Conservation (phyloP, 2,329 filamentous ascomycete species). For the Scedosporium dehoogii region DNA sequence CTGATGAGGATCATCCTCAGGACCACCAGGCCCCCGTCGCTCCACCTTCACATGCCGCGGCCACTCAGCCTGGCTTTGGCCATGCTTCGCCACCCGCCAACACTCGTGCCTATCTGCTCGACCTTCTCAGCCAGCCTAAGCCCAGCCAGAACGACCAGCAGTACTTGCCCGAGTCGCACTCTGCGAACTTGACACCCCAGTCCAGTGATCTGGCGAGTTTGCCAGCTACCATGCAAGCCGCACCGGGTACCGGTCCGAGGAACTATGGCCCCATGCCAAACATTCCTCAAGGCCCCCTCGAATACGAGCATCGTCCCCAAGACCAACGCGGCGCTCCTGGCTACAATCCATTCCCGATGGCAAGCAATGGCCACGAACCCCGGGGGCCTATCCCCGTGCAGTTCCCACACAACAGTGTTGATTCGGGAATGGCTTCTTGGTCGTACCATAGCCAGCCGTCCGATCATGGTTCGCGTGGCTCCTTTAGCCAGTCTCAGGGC, state of each 20-base stretch:
- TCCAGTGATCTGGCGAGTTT: conserved; percentile 17
- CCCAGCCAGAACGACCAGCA: conserved; percentile 47
- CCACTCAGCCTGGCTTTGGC: conserved; percentile 28
- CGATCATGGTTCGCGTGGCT: conserved; percentile 17
- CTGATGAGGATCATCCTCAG: conserved; percentile 21
- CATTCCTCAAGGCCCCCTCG: conserved; percentile 13
- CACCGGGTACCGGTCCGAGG: background rate
- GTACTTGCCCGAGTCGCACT: conserved; percentile 12
- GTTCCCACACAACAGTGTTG: conserved; percentile 13
- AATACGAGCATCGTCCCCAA: conserved; percentile 14
- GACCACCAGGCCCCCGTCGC: conserved; percentile 14
- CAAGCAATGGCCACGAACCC: conserved; percentile 5
- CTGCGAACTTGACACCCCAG: conserved; percentile 34
- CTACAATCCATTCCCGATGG: conserved; percentile 11
- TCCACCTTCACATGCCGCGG: conserved; percentile 13
- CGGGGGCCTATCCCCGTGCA: conserved; percentile 16
- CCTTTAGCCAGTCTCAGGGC: conserved; percentile 14
- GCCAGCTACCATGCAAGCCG: background rate
- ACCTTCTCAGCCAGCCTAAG: conserved; percentile 73
- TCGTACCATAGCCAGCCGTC: conserved; percentile 15
- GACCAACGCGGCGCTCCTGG: conserved; percentile 12
- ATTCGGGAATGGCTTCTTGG: conserved; percentile 15
- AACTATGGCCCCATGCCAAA: conserved; percentile 9
- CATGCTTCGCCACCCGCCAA: conserved; percentile 49
- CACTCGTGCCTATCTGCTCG: conserved; percentile 77